Evolutionary conservation across 352 stramenopile species (phyloP).

Genomic region (Pythium myriotylum): DNA sequence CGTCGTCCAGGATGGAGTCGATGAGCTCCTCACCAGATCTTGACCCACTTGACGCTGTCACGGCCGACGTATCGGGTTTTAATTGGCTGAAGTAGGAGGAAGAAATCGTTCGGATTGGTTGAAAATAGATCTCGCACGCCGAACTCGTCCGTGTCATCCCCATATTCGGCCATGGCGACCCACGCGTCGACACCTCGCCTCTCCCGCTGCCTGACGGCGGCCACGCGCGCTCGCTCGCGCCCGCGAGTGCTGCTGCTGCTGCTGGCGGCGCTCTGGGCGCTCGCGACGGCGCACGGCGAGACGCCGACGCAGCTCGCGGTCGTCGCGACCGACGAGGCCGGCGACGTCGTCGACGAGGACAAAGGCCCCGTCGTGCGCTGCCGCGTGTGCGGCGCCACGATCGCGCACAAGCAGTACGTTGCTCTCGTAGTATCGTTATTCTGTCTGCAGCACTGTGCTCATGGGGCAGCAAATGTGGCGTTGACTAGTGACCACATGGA

Average conservation of each 20-base stretch:
- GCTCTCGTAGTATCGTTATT: no score
- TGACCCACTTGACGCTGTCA: no score
- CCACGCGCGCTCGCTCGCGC: background rate
- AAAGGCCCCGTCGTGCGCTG: conserved; percentile 62
- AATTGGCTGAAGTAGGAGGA: no score
- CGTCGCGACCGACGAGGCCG: conserved; percentile 26
- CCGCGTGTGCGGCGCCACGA: conserved; percentile 71
- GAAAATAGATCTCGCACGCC: conserved; percentile 2
- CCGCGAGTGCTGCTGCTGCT: background rate
- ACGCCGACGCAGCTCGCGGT: conserved; percentile 12
- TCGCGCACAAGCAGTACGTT: conserved; percentile 66
- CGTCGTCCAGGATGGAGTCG: background rate
- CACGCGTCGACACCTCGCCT: background rate
- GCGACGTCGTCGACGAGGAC: conserved; percentile 21
- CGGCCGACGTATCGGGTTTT: no score
- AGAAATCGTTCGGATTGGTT: conserved; percentile 24
- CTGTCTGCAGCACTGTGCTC: no score
- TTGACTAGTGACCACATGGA: conserved; percentile 64
- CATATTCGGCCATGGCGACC: background rate
- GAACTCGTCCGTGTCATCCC: background rate
- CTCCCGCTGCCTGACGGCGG: background rate
- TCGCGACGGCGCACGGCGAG: background rate
- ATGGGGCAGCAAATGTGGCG: background rate
- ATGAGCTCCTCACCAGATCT: no score
- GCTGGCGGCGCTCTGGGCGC: conserved; percentile 9